A percentile compares a stretch with the other conserved stretches of the same genome.
Conservation (phyloP, 192 early-diverging fungal species). For the Jimgerdemannia lactiflua region DNA sequence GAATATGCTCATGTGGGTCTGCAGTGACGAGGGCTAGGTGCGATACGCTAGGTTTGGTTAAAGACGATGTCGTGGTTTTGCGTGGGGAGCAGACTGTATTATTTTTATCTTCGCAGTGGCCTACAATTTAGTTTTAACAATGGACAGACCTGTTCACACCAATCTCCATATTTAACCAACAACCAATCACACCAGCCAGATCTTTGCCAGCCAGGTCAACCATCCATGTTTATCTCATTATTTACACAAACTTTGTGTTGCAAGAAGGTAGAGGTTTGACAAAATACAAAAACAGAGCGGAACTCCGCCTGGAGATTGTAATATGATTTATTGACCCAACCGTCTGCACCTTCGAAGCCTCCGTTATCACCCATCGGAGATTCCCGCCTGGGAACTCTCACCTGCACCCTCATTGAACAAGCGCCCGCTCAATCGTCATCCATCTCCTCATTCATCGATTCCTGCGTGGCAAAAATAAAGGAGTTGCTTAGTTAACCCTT, state of each 20-base stretch:
- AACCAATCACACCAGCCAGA: neutral
- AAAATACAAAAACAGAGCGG: neutral
- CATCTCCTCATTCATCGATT: slow-evolving; percentile 52
- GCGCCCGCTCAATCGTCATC: slow-evolving; percentile 37
- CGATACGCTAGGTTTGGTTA: no score
- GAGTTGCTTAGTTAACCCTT: neutral
- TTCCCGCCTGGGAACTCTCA: neutral
- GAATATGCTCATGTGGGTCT: no score
- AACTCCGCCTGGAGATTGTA: neutral
- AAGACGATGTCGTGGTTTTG: no score
- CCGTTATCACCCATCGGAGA: neutral
- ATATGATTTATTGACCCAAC: neutral
- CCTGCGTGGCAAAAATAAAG: slow-evolving; percentile 23
- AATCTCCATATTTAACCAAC: no score
- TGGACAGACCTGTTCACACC: no score
- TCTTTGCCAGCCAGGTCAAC: neutral
- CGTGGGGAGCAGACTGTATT: no score
- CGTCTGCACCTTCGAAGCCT: neutral
- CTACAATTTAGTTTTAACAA: no score
- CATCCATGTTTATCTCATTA: neutral
- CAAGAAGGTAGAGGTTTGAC: neutral
- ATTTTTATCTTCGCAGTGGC: no score
- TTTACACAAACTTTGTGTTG: neutral
- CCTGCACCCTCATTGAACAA: neutral
- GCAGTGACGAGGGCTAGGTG: no score